phyloP scores from a whole-genome alignment of 495 filamentous ascomycete species.

The Corynascus novoguineensis region DNA sequence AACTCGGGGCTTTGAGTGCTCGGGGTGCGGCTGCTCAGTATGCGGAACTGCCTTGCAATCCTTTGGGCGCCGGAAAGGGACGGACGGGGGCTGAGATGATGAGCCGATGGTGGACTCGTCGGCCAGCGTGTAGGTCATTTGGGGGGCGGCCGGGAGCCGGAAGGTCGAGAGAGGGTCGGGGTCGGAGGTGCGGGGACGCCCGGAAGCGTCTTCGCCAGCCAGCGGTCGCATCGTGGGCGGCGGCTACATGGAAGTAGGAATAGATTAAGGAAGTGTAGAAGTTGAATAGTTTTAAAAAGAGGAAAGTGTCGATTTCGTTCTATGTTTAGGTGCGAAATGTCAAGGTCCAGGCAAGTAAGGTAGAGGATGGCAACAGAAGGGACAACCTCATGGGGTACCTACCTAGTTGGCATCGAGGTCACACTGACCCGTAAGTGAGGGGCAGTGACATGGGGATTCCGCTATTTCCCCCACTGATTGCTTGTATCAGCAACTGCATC shows the following conservation, averaged over 20 bases:
- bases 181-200: constrained; percentile 25
- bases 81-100: constrained; percentile 21
- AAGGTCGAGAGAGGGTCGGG: constrained; percentile 27
- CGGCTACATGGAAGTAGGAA: background rate
- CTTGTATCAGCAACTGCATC: background rate
- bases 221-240: constrained; percentile 24
- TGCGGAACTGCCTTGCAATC: constrained; percentile 23
- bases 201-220: constrained; percentile 25
- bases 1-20: constrained; percentile 1
- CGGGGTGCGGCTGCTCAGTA: background rate
- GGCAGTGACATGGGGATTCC: background rate
- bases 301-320: too few species aligned
- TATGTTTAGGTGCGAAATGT: background rate
- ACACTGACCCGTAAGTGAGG: background rate
- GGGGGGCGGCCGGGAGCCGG: constrained; percentile 28
- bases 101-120: constrained; percentile 50
- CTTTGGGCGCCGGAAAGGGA: constrained; percentile 25
- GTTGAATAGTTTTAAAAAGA: background rate
- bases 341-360: background rate
- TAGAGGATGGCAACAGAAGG: background rate
- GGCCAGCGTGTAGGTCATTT: constrained; percentile 54
- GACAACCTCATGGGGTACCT: too few species aligned
- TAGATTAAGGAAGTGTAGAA: background rate
- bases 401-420: background rate
- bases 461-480: too few species aligned